A percentile compares a stretch with the other conserved stretches of the same genome.
phyloP scores from a whole-genome alignment of 257 asterid species.

The Solanum pinnatisectum region DNA sequence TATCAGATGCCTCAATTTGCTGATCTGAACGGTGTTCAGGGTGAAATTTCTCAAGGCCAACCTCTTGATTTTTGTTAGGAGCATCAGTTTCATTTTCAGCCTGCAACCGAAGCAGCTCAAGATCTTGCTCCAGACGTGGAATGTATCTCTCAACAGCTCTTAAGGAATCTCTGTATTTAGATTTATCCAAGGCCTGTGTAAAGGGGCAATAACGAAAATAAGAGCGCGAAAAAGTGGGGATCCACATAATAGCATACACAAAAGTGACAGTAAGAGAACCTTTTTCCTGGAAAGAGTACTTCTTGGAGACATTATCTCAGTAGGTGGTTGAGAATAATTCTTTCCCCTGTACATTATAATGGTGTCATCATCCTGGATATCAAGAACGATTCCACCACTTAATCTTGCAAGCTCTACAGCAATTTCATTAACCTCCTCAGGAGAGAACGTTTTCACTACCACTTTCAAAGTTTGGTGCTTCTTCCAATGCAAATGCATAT shows the following conservation, averaged over 20 bases:
- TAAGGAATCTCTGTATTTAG: constrained; percentile 77
- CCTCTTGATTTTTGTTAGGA: constrained; percentile 16
- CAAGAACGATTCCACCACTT: constrained; percentile 96
- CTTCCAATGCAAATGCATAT: constrained; percentile 99
- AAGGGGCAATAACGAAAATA: neutral
- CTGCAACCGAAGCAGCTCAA: constrained; percentile 67
- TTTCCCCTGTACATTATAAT: constrained; percentile 95
- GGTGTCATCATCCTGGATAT: constrained; percentile 70
- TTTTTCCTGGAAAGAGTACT: constrained; percentile 80
- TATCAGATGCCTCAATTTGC: constrained; percentile 42
- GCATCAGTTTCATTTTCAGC: constrained; percentile 25
- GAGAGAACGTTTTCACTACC: constrained; percentile 80
- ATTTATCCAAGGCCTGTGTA: constrained; percentile 91
- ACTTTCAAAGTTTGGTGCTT: constrained; percentile 91
- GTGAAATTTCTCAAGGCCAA: constrained; percentile 14
- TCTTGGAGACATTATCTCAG: constrained; percentile 96
- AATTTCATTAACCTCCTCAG: constrained; percentile 81
- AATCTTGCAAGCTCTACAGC: constrained; percentile 84
- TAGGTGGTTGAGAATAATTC: constrained; percentile 92
- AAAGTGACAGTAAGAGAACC: constrained; percentile 26
- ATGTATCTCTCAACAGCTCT: constrained; percentile 72
- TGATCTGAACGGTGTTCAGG: constrained; percentile 11
- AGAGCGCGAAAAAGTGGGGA: neutral
- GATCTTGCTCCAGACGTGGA: constrained; percentile 85
- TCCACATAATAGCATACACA: neutral